Evolutionary conservation across 148 eudicot species (phyloP).

Genomic region (Polygonum maritimum): DNA sequence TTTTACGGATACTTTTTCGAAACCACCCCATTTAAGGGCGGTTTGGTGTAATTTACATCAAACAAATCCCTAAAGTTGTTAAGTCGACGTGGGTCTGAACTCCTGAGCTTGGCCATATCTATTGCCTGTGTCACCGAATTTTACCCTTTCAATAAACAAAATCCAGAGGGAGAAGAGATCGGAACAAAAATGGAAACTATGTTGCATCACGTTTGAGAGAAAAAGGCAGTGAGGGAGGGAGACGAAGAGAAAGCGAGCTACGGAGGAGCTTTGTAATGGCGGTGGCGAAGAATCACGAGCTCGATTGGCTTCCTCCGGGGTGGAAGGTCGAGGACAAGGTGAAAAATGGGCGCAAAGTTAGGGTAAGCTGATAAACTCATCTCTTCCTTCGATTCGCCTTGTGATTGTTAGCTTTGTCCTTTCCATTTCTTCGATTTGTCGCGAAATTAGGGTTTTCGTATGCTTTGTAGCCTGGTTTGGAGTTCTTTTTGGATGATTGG

Average conservation of each 20-base stretch:
- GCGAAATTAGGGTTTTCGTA: background rate
- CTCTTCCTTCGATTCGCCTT: background rate
- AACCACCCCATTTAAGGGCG: background rate
- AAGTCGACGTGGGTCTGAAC: background rate
- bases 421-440: background rate
- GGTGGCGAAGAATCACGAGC: slow-evolving; percentile 22
- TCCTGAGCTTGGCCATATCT: background rate
- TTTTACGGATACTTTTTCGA: background rate
- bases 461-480: background rate
- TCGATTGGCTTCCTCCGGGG: slow-evolving; percentile 41
- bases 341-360: slow-evolving; percentile 22
- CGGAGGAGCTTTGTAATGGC: background rate
- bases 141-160: background rate
- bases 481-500: background rate
- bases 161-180: background rate
- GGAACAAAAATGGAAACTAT: background rate
- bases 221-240: background rate
- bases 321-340: slow-evolving; percentile 33
- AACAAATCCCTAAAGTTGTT: background rate
- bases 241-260: background rate
- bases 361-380: slow-evolving; percentile 18
- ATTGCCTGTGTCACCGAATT: background rate
- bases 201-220: background rate
- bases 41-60: background rate
- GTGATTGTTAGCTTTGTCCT: background rate